A percentile compares a stretch with the other conserved stretches of the same genome.
phyloP scores from a whole-genome alignment of 1,284 basidiomycete species.

The Austroboletus niveus region DNA sequence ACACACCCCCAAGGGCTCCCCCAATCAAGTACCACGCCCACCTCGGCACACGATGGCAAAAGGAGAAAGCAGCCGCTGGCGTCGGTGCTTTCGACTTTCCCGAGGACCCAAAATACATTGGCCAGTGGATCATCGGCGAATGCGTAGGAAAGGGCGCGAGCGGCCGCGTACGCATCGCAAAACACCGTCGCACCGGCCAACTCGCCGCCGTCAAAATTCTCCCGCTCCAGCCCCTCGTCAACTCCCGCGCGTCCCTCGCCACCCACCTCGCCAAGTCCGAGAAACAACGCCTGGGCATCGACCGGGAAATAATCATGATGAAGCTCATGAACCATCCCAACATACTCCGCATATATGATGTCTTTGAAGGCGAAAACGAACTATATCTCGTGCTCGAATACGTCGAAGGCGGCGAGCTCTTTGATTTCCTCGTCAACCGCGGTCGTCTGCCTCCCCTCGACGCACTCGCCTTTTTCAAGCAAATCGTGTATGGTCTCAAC shows the following conservation, averaged over 20 bases:
- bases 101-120: conserved; percentile 71
- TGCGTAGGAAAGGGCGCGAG: conserved; percentile 95
- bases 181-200: conserved; percentile 85
- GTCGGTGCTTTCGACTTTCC: conserved; percentile 67
- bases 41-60: conserved; percentile 77
- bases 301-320: conserved; percentile 99
- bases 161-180: conserved; percentile 94
- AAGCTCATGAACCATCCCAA: conserved; percentile 99
- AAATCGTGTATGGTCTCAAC: conserved; percentile 94
- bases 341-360: conserved; percentile 94
- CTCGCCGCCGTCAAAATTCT: conserved; percentile 98
- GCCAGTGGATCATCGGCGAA: conserved; percentile 87
- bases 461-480: conserved; percentile 94
- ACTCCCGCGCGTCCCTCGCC: conserved; percentile 72
- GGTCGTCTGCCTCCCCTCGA: conserved; percentile 82
- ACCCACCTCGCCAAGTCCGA: conserved; percentile 78
- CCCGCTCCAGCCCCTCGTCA: conserved; percentile 81
- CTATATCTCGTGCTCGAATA: conserved; percentile 97
- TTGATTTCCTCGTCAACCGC: conserved; percentile 93
- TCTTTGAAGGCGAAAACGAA: conserved; percentile 92
- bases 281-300: conserved; percentile 90
- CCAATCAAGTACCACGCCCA: conserved; percentile 66
- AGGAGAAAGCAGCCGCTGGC: conserved; percentile 75
- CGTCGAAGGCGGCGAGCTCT: conserved; percentile 96
- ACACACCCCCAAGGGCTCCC: conserved; percentile 64